These are phyloP conservation scores for Aspergillus baeticus DNA, from an alignment of 495 filamentous ascomycete species.

Conservation along the genomic window DNA sequence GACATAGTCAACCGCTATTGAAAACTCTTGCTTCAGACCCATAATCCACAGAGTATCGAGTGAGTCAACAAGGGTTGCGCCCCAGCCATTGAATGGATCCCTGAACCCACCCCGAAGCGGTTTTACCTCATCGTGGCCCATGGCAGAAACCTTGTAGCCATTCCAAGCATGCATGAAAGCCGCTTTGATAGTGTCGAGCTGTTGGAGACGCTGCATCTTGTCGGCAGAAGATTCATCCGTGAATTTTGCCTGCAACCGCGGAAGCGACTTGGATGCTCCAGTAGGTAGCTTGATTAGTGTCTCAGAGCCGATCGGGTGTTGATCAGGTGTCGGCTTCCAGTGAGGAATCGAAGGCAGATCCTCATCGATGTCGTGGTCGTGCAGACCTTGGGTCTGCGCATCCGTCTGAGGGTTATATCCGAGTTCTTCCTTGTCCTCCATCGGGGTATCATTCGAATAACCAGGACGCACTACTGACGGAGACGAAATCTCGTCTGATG, in stretches of 20 bases:
- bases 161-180: constrained; percentile 74
- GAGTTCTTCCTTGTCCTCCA: constrained; percentile 13
- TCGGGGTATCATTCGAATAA: constrained; percentile 7
- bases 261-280: constrained; percentile 64
- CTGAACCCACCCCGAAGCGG: constrained; percentile 60
- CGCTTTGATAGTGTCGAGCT: constrained; percentile 62
- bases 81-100: constrained; percentile 93
- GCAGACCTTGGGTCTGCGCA: constrained; percentile 42
- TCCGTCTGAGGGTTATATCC: constrained; percentile 27
- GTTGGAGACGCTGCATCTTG: constrained; percentile 60
- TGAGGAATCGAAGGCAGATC: constrained; percentile 45
- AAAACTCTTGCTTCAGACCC: constrained; percentile 85
- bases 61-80: constrained; percentile 88
- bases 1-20: constrained; percentile 76
- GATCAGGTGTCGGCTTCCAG: constrained; percentile 70
- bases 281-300: constrained; percentile 75
- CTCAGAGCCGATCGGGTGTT: constrained; percentile 68
- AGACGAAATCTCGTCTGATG: not conserved
- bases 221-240: constrained; percentile 58
- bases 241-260: constrained; percentile 73
- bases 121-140: constrained; percentile 75
- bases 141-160: constrained; percentile 71
- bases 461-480: constrained; percentile 3
- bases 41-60: constrained; percentile 97
- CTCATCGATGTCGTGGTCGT: constrained; percentile 39